These are phyloP conservation scores for Microsporum ferrugineum DNA, from an alignment of 2,329 filamentous ascomycete species.

Conservation along the genomic window DNA sequence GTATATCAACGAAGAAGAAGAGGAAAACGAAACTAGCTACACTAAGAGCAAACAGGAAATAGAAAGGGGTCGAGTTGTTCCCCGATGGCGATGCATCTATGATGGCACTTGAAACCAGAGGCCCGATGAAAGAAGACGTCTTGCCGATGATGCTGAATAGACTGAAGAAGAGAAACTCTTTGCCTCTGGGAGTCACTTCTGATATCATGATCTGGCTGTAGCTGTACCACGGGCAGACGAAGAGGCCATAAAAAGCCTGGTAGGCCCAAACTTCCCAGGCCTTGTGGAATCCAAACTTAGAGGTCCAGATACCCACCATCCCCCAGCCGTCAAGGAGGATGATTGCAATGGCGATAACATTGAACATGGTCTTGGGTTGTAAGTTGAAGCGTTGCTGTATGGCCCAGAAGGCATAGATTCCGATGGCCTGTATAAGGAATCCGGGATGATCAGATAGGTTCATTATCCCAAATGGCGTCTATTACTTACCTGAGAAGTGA, in stretches of 20 bases:
- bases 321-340: conserved; percentile 49
- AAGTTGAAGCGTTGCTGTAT: conserved; percentile 50
- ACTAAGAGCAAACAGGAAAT: conserved; percentile 55
- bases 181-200: conserved; percentile 55
- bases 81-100: conserved; percentile 48
- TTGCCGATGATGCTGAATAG: conserved; percentile 60
- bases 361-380: conserved; percentile 58
- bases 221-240: conserved; percentile 59
- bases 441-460: background rate
- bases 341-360: conserved; percentile 50
- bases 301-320: conserved; percentile 48
- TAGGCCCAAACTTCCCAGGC: conserved; percentile 44
- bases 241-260: conserved; percentile 50
- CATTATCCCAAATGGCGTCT: background rate
- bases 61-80: conserved; percentile 48
- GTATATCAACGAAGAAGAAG: conserved; percentile 45
- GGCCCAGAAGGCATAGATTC: conserved; percentile 52
- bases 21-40: conserved; percentile 45
- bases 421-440: conserved; percentile 30
- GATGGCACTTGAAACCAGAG: conserved; percentile 56
- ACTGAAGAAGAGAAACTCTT: conserved; percentile 60
- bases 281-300: conserved; percentile 43
- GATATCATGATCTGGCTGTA: conserved; percentile 62
- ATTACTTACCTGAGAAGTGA: conserved; percentile 44
- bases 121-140: conserved; percentile 56